Evolutionary conservation across 441 rosid species (phyloP).

Genomic region (Gossypium aridum): DNA sequence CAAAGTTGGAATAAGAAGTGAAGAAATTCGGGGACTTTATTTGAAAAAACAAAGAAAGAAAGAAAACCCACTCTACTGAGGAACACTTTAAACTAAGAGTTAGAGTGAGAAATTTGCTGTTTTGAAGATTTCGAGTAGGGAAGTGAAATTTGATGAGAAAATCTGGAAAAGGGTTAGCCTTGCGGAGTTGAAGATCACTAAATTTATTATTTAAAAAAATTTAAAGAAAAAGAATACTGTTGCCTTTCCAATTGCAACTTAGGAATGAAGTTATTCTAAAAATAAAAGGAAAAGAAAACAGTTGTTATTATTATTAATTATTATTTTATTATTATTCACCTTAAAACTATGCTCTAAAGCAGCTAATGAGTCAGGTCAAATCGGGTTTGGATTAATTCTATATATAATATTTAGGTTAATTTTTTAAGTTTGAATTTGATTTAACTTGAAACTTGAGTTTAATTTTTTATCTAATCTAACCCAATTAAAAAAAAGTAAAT

Average conservation of each 20-base stretch:
- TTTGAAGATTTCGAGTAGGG: background rate
- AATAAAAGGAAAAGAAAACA: background rate
- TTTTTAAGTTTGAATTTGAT: too few relatives aligned
- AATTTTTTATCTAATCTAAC: too few relatives aligned
- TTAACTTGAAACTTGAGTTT: too few relatives aligned
- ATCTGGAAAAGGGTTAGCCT: background rate
- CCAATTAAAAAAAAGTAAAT: too few relatives aligned
- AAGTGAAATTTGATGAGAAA: background rate
- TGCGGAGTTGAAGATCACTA: background rate
- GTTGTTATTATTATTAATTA: too few relatives aligned
- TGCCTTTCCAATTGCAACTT: background rate
- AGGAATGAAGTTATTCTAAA: background rate
- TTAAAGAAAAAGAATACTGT: background rate
- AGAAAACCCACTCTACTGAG: background rate
- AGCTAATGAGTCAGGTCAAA: too few relatives aligned
- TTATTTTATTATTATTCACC: too few relatives aligned
- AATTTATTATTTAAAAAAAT: background rate
- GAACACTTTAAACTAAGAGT: background rate
- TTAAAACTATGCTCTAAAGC: too few relatives aligned
- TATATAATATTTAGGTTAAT: too few relatives aligned
- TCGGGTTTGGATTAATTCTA: too few relatives aligned
- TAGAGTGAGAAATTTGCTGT: background rate
- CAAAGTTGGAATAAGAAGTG: background rate
- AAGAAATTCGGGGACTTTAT: background rate
- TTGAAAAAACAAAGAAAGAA: background rate